phyloP scores from a whole-genome alignment of 2,329 filamentous ascomycete species.

The Hypocrella siamensis region DNA sequence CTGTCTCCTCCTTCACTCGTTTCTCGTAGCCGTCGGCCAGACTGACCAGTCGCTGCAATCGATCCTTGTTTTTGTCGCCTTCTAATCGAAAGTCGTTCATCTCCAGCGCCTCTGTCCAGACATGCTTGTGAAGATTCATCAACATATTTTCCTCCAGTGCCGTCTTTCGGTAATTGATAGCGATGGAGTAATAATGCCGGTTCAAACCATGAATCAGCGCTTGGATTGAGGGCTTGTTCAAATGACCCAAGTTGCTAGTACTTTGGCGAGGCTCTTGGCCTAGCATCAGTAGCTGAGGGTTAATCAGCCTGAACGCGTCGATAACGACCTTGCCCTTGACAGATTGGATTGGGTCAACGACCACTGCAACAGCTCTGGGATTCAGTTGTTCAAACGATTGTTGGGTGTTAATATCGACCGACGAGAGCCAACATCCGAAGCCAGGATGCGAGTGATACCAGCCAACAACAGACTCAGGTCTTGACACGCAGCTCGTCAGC shows the following conservation, averaged over 20 bases:
- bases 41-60: conserved; percentile 72
- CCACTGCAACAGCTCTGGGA: conserved; percentile 88
- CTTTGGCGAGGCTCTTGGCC: conserved; percentile 96
- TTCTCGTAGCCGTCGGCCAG: conserved; percentile 96
- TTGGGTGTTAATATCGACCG: conserved; percentile 98
- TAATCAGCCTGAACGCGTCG: conserved; percentile 96
- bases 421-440: conserved; percentile 98
- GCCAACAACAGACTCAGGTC: conserved; percentile 91
- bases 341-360: conserved; percentile 96
- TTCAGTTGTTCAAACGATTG: conserved; percentile 99
- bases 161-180: conserved; percentile 95
- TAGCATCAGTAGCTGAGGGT: conserved; percentile 93
- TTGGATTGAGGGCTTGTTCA: conserved; percentile 99
- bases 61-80: conserved; percentile 71
- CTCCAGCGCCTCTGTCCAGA: conserved; percentile 93
- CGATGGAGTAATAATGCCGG: conserved; percentile 98
- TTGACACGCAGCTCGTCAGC: conserved; percentile 23
- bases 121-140: conserved; percentile 99
- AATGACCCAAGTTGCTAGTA: conserved; percentile 90
- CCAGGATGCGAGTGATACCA: conserved; percentile 99
- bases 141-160: conserved; percentile 98
- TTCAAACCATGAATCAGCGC: conserved; percentile 96
- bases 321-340: conserved; percentile 99
- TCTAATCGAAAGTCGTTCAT: conserved; percentile 93
- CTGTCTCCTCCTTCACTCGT: conserved; percentile 95